Evolutionary conservation across 805 yeast genomes (phyloP), one percentile per base, ranked within the genome.

Genomic region (Candida pseudofarinosa): DNA sequence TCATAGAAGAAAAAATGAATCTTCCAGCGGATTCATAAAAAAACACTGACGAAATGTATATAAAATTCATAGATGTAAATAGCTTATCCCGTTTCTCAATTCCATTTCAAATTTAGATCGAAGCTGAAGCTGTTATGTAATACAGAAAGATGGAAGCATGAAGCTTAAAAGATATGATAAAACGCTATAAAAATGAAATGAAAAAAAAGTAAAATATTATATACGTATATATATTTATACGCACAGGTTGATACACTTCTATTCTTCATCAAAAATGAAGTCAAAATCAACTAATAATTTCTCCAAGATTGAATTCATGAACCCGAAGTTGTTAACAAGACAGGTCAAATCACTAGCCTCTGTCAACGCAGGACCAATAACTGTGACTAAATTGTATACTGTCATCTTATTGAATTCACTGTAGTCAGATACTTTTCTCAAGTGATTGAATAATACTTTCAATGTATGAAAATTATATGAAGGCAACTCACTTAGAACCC

Each of bases 341-440:
- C 69, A 59, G 15, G 74, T 77, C 37, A 79, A 72, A 34, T 58
- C 64, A 47, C 78, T 69, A 12, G 81, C 80, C 48, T 79, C 83
- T 4, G 80, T 76, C 42, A 79, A 68, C 2, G 80, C 76, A 1
- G 83, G 83, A 1, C 82, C 83, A 48, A 91, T 84, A 4, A 91
- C 97, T 42, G 95, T 91, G 3, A 97, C 95, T 55, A 91, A 66
- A 58, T 91, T 91, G 1, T 88, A 82, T 2, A 95, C 79, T 43
- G 84, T 87, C 98, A 91, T 91, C 59, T 82, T 82, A 65, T 91
- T 91, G 37, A 65, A 67, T 8, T 77, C 81, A 36, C 83, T 81
- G 55, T 80, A 81, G 45, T 74, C 75, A 42, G 85, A 81, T 18
- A 91, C 83, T 50, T 74, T 74, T 49, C 76, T 71, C 67, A 90